phyloP scores from a whole-genome alignment of 1,284 basidiomycete genomes.

The Boletellus deceptivus region DNA sequence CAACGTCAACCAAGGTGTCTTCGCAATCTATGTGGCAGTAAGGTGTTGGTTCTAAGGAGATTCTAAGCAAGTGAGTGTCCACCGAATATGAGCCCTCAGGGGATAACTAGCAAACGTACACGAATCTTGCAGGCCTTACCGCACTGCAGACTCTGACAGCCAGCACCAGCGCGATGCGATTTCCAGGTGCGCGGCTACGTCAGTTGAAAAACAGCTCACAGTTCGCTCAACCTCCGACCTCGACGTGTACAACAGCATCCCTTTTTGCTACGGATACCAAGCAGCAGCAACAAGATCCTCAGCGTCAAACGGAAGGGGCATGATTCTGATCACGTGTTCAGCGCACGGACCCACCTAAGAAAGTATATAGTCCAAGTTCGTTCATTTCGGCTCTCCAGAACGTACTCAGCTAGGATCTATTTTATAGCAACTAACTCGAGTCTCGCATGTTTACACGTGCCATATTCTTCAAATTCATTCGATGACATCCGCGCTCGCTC shows the following conservation, averaged over 20 bases:
- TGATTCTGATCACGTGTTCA: conserved; percentile 11
- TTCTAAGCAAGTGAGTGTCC: no score
- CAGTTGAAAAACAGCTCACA: no score
- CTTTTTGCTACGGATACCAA: not conserved
- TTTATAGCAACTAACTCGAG: conserved; percentile 87
- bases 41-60: no score
- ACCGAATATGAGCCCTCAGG: no score
- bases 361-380: conserved; percentile 39
- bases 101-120: no score
- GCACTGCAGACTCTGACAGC: no score
- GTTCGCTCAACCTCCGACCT: not conserved
- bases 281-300: not conserved
- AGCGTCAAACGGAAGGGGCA: no score
- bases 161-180: no score
- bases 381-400: conserved; percentile 48
- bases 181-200: no score
- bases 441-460: conserved; percentile 87
- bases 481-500: conserved; percentile 72
- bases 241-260: not conserved
- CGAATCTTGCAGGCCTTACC: no score
- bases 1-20: no score
- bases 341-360: conserved; percentile 31
- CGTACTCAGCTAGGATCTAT: conserved; percentile 89
- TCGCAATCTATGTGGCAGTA: no score
- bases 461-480: conserved; percentile 75